Evolutionary conservation across 768 basidiomycete species (phyloP), one percentile per base, ranked within the genome.

Genomic region (Cyathus striatus): DNA sequence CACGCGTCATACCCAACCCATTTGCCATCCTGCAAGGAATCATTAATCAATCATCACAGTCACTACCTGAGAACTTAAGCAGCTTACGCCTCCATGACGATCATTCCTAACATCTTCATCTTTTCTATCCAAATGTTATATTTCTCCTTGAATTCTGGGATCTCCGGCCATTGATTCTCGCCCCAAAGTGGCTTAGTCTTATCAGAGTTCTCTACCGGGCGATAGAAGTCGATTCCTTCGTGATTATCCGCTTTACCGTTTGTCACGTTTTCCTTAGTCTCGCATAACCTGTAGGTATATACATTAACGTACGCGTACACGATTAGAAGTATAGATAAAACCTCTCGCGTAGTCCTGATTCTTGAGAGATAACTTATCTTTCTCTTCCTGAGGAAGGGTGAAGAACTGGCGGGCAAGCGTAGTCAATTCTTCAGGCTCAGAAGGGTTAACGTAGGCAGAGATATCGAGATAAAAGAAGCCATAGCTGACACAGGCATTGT

Each of bases 381-480:
- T 95, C 54, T 85, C 83, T n/a, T 72, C 79, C 45, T 86, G 78
- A 0, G 87, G 80, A 13, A 81, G 61, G 14, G 59, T 51, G 52
- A 94, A 94, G 68, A 95, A 95, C 40, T 77, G 65, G 20, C 78
- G 69, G 1, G 81, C 90, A 2, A 90, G 68, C 6, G 63, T 63
- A 1, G 77, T 60, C 5, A 93, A 74, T 48, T 84, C 78, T 33
- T 82, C 79, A 7, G 83, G 73, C 51, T 90, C 84, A 1, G 66
- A 55, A 0, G 63, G 63, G 25, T 80, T 66, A 12, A 83, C 61
- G 49, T 70, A 86, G 3, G 71, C 63, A 2, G 79, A 75, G 35
- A 91, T 67, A 47, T 90, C 77, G 36, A 93, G 69, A 61, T 94
- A 95, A 67, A 95, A 93, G 73, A 95, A 95, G 0, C 92, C 92